Evolutionary conservation across 2,329 filamentous ascomycete species (phyloP).

Genomic region (Thermochaetoides dissita): DNA sequence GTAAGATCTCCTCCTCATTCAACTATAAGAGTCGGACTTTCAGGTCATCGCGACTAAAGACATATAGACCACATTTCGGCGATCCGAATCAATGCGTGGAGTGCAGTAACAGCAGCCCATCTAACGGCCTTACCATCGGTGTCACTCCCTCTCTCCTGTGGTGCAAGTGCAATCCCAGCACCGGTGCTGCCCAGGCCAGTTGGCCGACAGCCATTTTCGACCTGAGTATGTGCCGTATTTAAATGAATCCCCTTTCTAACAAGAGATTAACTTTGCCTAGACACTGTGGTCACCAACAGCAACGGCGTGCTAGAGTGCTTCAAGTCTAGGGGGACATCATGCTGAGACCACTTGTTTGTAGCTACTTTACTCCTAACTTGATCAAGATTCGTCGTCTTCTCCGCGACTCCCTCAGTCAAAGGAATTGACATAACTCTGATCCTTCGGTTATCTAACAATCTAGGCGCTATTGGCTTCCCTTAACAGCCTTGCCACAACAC

Average conservation of each 20-base stretch:
- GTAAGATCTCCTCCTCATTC: constrained; percentile 3
- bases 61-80: constrained; percentile 9
- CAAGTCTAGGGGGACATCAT: constrained; percentile 6
- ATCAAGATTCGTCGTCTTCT: no score
- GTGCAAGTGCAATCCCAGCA: constrained; percentile 15
- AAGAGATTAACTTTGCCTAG: constrained; percentile 1
- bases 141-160: constrained; percentile 8
- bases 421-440: no score
- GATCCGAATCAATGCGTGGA: constrained; percentile 12
- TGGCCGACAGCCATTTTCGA: constrained; percentile 15
- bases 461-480: constrained; percentile 3
- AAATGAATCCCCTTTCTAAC: no score
- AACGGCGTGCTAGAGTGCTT: constrained; percentile 14
- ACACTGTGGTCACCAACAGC: constrained; percentile 14
- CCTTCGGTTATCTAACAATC: not conserved
- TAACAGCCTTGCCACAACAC: not conserved
- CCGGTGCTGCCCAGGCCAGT: constrained; percentile 9
- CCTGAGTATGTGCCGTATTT: constrained; percentile 8
- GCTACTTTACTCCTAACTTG: no score
- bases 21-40: no score
- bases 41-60: not conserved
- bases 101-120: constrained; percentile 11
- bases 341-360: not conserved
- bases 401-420: no score
- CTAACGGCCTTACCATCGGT: constrained; percentile 9